Conservation (phyloP, 2,329 filamentous ascomycete species). For the Fusarium concolor region DNA sequence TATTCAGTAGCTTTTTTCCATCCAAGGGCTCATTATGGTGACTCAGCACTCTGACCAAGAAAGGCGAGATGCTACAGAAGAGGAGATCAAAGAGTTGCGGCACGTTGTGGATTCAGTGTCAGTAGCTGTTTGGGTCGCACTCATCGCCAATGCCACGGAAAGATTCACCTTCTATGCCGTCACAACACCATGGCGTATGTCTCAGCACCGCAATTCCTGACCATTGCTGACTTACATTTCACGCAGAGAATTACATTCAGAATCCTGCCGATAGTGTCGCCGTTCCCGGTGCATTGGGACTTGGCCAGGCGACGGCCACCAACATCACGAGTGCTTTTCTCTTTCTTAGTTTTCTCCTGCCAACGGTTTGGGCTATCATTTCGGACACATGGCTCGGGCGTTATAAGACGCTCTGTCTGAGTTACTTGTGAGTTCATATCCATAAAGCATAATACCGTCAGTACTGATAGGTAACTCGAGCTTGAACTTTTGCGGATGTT, state of each 20-base stretch:
- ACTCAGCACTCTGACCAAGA: background rate
- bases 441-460: no score
- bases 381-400: slow-evolving; percentile 1
- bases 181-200: slow-evolving; percentile 3
- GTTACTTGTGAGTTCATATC: background rate
- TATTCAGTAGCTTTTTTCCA: no score
- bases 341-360: background rate
- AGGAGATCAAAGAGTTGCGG: background rate
- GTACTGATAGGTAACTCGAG: background rate
- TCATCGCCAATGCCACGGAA: background rate
- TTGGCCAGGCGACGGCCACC: background rate
- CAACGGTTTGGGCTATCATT: background rate
- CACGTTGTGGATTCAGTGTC: background rate
- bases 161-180: slow-evolving; percentile 3
- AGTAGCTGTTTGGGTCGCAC: background rate
- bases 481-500: slow-evolving; percentile 1
- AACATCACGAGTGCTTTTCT: slow-evolving; percentile 2
- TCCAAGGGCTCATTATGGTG: background rate
- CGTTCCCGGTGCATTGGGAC: background rate
- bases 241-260: background rate
- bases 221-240: background rate
- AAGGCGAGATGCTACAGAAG: background rate
- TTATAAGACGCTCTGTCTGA: background rate
- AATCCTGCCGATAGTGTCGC: background rate
- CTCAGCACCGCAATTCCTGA: no score